These are phyloP conservation scores for Loxodes magnus DNA, from an alignment of 73 alveolate species.

Conservation along the genomic window DNA sequence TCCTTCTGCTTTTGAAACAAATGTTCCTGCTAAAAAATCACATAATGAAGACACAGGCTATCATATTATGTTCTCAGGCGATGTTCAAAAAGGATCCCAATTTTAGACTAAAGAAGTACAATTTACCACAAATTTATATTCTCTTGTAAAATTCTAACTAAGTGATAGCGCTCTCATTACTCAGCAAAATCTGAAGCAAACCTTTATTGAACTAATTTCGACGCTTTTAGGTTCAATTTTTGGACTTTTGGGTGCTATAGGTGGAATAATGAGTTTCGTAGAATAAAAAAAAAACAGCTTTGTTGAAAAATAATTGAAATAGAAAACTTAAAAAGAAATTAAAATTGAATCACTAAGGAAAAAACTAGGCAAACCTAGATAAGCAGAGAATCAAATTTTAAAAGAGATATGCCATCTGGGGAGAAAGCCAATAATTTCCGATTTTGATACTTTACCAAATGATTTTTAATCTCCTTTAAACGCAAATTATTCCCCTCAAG, in stretches of 20 bases:
- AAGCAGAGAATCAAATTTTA: too few species aligned
- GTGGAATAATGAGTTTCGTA: neutral
- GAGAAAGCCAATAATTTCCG: too few species aligned
- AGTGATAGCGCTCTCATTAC: conserved; percentile 1
- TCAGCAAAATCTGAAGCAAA: neutral
- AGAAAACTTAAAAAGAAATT: too few species aligned
- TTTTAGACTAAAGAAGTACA: neutral
- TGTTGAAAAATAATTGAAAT: too few species aligned
- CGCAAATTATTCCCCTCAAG: too few species aligned
- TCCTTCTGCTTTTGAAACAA: neutral
- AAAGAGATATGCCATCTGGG: too few species aligned
- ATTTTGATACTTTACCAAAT: too few species aligned
- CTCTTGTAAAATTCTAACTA: neutral
- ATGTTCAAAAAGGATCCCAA: neutral
- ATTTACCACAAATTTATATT: neutral
- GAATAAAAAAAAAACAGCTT: neutral
- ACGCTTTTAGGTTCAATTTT: conserved; percentile 9
- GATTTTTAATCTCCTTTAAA: too few species aligned
- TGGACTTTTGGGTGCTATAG: conserved; percentile 6
- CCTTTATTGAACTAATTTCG: neutral
- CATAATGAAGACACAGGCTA: conserved; percentile 3
- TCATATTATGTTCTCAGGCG: neutral
- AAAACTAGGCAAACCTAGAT: too few species aligned
- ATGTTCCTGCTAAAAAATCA: neutral
- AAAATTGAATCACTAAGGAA: too few species aligned